Base-by-base conservation (phyloP, 2,329 filamentous ascomycete genomes). In the Beauveria asiatica region DNA sequence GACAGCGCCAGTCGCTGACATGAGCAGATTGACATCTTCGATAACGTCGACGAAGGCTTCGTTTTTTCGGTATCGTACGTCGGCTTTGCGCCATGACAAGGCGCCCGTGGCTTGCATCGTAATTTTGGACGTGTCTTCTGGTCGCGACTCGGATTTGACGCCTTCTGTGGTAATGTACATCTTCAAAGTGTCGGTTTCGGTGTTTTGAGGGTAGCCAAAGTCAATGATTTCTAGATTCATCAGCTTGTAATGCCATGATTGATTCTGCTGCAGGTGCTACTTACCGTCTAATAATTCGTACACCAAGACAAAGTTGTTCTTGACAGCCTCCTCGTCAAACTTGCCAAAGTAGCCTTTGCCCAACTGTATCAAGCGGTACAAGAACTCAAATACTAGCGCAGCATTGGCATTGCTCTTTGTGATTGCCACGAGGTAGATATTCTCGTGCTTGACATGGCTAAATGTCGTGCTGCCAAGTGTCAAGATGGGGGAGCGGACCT, bases 81-180 rank as follows among this genome's bases (percentile, higher is more conserved):
- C 93, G 62, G 93, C 90, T 70, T 96, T 90, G 67, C 95, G 86
- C 94, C 95, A 99, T 51, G 94, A 97, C 46, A 97, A 82, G 5
- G 94, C 94, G 45, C 95, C 94, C 0, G 94, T 99, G 13, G 94
- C 95, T 78, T 99, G 94, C 92, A 97, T 97, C 27, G 94, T 99
- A 75, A 99, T 99, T 73, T 93, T 94, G 66, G 92, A 93, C 55
- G 93, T 97, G 74, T 99, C 93, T 72, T 96, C 90, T 76, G 86
- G 88, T 66, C 83, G 86, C 66, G 86, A 80, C 73, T 92, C 92
- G 37, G 92, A 95, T 75, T 97, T 97, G 76, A 99, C 93, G 61
- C 94, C 94, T 78, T 99, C 94, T 41, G 94, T 99, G 48, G 95
- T 99, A 70, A 99, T 99, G 80, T 99, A 99, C 93, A 97, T 97